Percentiles rank a stretch among this genome's conserved stretches.
Conservation (phyloP, 1,139 yeast genomes). For the Magnusiomyces sp. region DNA sequence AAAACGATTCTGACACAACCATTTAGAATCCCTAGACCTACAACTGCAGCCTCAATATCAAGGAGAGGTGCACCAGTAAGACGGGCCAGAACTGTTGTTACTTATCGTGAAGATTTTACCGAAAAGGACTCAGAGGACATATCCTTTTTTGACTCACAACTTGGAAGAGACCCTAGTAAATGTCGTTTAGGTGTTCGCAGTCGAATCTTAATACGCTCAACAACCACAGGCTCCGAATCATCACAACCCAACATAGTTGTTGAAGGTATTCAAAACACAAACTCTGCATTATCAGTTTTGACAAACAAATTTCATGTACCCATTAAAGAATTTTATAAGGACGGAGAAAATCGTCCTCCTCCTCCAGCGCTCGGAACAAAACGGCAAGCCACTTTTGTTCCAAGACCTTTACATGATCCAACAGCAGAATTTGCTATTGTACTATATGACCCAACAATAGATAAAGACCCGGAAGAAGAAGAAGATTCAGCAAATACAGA, state of each 20-base stretch:
- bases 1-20: conserved; percentile 1
- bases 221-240: not conserved
- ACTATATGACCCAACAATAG: conserved; percentile 89
- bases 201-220: not conserved
- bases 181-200: not conserved
- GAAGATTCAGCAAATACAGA: conserved; percentile 14
- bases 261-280: not conserved
- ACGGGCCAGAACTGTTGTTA: conserved; percentile 10
- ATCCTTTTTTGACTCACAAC: not conserved
- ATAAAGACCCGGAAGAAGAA: conserved; percentile 31
- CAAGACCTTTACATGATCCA: conserved; percentile 91
- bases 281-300: not conserved
- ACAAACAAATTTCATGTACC: conserved; percentile 32
- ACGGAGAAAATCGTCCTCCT: conserved; percentile 33
- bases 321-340: conserved; percentile 27
- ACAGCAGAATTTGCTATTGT: conserved; percentile 90
- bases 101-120: conserved; percentile 8
- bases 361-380: conserved; percentile 82
- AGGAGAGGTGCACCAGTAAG: conserved; percentile 5
- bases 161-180: not conserved
- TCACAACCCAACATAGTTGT: not conserved
- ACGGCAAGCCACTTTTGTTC: conserved; percentile 59
- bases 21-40: conserved; percentile 3
- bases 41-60: not conserved
- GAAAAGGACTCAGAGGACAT: not conserved